Evolutionary conservation across 2,329 filamentous ascomycete species (phyloP).

Genomic region (Claviceps cyperi): DNA sequence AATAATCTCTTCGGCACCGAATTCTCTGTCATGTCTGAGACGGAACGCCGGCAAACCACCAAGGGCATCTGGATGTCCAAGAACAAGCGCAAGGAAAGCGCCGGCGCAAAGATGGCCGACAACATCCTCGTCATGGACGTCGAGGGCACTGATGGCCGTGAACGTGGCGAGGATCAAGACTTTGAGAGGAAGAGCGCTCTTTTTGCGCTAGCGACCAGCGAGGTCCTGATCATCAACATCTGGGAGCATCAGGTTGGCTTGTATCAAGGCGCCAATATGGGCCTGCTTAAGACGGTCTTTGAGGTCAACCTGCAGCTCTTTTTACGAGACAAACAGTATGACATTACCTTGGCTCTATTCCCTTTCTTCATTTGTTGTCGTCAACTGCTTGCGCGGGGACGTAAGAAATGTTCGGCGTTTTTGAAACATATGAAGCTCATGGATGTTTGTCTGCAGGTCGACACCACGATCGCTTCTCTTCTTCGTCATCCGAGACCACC

Average conservation of each 20-base stretch:
- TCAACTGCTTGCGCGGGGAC: neutral
- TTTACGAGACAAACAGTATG: constrained; percentile 83
- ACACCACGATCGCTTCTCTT: constrained; percentile 85
- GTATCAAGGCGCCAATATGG: constrained; percentile 99
- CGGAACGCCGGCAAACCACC: constrained; percentile 86
- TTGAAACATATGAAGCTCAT: neutral
- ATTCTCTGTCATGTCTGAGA: constrained; percentile 96
- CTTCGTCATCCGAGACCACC: constrained; percentile 96
- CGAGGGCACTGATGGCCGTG: constrained; percentile 90
- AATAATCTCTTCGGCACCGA: constrained; percentile 92
- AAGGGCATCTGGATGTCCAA: constrained; percentile 99
- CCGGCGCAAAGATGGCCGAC: constrained; percentile 61
- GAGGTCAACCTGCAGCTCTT: constrained; percentile 97
- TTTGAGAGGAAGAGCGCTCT: constrained; percentile 97
- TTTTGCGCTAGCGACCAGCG: constrained; percentile 92
- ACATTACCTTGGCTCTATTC: constrained; percentile 8
- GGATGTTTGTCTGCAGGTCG: constrained; percentile 37
- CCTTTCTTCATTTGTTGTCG: neutral
- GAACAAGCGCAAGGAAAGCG: constrained; percentile 56
- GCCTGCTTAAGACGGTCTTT: constrained; percentile 93
- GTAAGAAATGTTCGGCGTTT: neutral
- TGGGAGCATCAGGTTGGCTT: constrained; percentile 98
- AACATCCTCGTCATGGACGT: constrained; percentile 99
- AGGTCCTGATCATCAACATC: constrained; percentile 96
- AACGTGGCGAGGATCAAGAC: constrained; percentile 94